Base-by-base conservation (phyloP, 2,329 filamentous ascomycete genomes). In the Aspergillus brasiliensis region DNA sequence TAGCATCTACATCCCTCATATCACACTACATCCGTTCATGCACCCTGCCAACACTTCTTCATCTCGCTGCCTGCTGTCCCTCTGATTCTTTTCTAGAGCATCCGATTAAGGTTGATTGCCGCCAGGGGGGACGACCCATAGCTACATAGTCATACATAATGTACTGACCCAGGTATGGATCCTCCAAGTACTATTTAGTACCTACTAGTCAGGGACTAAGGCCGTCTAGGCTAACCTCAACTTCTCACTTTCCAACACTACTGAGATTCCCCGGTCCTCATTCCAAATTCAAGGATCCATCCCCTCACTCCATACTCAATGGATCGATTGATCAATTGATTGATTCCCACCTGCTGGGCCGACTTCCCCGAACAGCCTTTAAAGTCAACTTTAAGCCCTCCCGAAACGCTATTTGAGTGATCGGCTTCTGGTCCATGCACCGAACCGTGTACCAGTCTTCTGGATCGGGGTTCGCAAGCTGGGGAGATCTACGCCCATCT, bases 361-460 rank as follows among this genome's bases (percentile, higher is more conserved):
- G 51, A 40, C 19, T 52, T 52, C 51, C 52, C 52, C 52, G 52
- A 31, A 28, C 8, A 25, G 38, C 25, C 40, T 40, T 55, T 46
- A 55, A 44, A 55, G 52, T 55, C 44, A 55, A 49, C 31, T 34
- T 34, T 34, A 34, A 55, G 52, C 52, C 52, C 38, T 55, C 23
- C 52, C 52, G 52, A 55, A 55, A 55, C 52, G 38, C 52, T 55
- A 55, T 55, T 55, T 55, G 17, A 38, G 25, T 31, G 52, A 55
- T 55, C 52, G 27, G 28, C 40, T 44, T 55, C n/a, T 49, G 52
- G 52, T 55, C 52, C 52, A 55, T 55, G 52, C 52, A 55, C 52
- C 37, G 28, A 37, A 42, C 34, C 37, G 34, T 27, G 42, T 21
- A 46, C 38, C 52, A 55, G 25, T 46, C 52, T 31, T 28, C 46